Percentiles rank a stretch among this genome's conserved stretches.
Conservation (phyloP, 2,329 filamentous ascomycete genomes). For the Colletotrichum horii region DNA sequence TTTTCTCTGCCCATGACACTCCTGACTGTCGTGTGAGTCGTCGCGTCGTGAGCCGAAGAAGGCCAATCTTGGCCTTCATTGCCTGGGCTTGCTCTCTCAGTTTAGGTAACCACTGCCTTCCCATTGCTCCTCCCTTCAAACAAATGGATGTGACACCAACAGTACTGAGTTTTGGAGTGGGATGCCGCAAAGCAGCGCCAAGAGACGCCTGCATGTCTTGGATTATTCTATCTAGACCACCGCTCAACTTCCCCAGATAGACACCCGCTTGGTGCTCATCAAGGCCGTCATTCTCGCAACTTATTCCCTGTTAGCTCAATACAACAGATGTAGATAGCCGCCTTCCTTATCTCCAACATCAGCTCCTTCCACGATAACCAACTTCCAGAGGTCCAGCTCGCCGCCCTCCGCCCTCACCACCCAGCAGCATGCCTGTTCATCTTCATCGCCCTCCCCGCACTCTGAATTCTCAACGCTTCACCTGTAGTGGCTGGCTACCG, state of each 20-base stretch:
- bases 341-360: background rate
- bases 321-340: background rate
- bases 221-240: background rate
- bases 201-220: background rate
- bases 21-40: background rate
- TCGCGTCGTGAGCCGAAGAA: background rate
- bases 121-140: background rate
- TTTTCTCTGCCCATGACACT: background rate
- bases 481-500: background rate
- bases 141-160: background rate
- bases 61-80: background rate
- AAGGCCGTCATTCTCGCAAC: background rate
- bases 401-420: background rate
- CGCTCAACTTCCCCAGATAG: background rate
- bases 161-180: background rate
- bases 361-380: background rate
- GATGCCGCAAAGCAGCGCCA: background rate
- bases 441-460: background rate
- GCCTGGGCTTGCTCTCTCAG: background rate
- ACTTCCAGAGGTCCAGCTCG: background rate
- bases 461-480: background rate
- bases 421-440: background rate
- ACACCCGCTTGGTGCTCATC: background rate
- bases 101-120: background rate
- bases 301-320: background rate